A percentile compares a stretch with the other conserved stretches of the same genome.
Evolutionary conservation across 768 basidiomycete species (phyloP).

Genomic region (Lactarius akahatsu): DNA sequence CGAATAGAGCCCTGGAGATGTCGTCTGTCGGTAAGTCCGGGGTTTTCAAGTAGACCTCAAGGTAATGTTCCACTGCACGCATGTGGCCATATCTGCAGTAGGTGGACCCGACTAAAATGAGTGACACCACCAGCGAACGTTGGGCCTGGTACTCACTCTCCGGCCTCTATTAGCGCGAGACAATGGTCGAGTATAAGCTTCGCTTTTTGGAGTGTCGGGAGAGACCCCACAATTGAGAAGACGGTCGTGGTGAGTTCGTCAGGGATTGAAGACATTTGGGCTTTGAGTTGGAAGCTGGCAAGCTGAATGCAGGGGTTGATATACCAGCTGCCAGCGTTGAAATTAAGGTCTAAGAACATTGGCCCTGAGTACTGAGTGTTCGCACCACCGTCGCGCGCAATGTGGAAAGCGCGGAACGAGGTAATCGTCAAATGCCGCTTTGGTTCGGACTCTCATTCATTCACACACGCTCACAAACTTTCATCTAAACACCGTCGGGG

Average conservation of each 20-base stretch:
- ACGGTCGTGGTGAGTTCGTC: conserved; percentile 41
- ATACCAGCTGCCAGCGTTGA: not conserved
- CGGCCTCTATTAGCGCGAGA: conserved; percentile 38
- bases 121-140: not conserved
- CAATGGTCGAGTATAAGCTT: conserved; percentile 39
- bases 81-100: conserved; percentile 50
- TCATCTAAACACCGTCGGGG: no score
- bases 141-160: conserved; percentile 33
- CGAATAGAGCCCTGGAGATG: conserved; percentile 53
- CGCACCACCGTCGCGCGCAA: not conserved
- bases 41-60: conserved; percentile 64
- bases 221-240: conserved; percentile 36
- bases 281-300: not conserved
- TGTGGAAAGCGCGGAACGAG: not conserved
- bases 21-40: conserved; percentile 54
- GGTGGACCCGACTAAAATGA: not conserved
- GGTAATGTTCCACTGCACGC: conserved; percentile 57
- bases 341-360: not conserved
- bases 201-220: conserved; percentile 36
- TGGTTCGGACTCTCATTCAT: not conserved
- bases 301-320: not conserved
- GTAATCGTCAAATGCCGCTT: not conserved
- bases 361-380: conserved; percentile 2
- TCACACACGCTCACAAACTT: not conserved
- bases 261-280: conserved; percentile 14